A percentile compares a stretch with the other conserved stretches of the same genome.
Evolutionary conservation across 306 rosid species (phyloP).

Genomic region (Trifolium fragiferum): DNA sequence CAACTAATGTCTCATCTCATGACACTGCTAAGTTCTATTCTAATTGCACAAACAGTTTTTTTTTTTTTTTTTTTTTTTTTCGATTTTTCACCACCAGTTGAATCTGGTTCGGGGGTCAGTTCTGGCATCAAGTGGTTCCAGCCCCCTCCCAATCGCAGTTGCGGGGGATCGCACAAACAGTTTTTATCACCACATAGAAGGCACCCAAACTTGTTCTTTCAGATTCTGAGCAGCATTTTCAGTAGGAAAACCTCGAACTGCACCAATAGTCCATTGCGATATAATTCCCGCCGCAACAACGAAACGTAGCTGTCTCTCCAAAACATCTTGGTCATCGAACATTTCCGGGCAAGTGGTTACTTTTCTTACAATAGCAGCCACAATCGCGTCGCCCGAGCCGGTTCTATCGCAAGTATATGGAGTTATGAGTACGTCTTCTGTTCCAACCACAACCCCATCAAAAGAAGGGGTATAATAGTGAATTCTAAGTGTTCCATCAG

Average conservation of each 20-base stretch:
- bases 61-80: no score
- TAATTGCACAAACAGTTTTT: constrained; percentile 22
- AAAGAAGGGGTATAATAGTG: constrained; percentile 84
- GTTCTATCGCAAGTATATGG: constrained; percentile 95
- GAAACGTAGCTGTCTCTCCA: constrained; percentile 87
- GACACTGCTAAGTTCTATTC: constrained; percentile 20
- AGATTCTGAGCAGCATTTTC: constrained; percentile 98
- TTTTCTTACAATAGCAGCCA: constrained; percentile 87
- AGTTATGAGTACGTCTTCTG: constrained; percentile 93
- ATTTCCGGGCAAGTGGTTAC: constrained; percentile 80
- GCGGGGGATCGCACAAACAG: constrained; percentile 18
- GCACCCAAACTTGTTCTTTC: constrained; percentile 95
- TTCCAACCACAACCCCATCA: constrained; percentile 79
- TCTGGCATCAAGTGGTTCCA: no score
- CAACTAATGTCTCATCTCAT: background rate
- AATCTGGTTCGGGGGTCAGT: no score
- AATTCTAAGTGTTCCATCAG: constrained; percentile 82
- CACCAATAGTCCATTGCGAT: constrained; percentile 96
- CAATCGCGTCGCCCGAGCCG: constrained; percentile 96
- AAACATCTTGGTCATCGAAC: constrained; percentile 70
- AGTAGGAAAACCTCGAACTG: constrained; percentile 83
- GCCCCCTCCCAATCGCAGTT: no score
- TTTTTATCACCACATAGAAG: constrained; percentile 82
- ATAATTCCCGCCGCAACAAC: constrained; percentile 90
- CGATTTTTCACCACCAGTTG: no score